These are phyloP conservation scores for Colletotrichum liaoningense DNA, from an alignment of 2,329 filamentous ascomycete species.

Conservation along the genomic window DNA sequence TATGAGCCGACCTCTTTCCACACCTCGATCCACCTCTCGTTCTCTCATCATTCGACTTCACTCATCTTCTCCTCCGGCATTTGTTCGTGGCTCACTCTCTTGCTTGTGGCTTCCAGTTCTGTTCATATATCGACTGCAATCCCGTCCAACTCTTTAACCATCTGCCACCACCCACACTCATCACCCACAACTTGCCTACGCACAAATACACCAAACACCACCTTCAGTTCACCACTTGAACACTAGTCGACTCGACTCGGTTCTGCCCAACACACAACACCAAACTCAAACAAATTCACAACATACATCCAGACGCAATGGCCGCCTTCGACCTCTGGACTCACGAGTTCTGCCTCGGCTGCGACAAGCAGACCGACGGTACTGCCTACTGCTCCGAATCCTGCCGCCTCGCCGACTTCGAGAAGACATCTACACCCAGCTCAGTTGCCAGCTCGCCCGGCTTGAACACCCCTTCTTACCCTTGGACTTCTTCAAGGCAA, in stretches of 20 bases:
- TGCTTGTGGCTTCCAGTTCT: constrained; percentile 23
- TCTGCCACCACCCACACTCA: neutral
- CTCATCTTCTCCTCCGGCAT: constrained; percentile 28
- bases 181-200: neutral
- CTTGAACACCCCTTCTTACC: constrained; percentile 61
- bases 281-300: neutral
- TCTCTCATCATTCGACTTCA: constrained; percentile 38
- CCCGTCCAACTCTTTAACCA: constrained; percentile 18
- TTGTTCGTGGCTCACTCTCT: constrained; percentile 29
- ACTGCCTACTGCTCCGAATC: constrained; percentile 92
- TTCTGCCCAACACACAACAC: neutral
- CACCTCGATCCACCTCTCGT: constrained; percentile 29
- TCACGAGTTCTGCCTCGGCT: constrained; percentile 92
- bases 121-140: constrained; percentile 26
- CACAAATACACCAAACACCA: neutral
- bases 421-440: constrained; percentile 72
- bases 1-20: constrained; percentile 38
- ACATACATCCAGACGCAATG: constrained; percentile 9
- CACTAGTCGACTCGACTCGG: constrained; percentile 8
- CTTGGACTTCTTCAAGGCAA: constrained; percentile 55
- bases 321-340: constrained; percentile 72
- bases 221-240: neutral
- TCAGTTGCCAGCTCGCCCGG: constrained; percentile 70
- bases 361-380: constrained; percentile 87
- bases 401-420: constrained; percentile 88